phyloP scores from a whole-genome alignment of 352 stramenopile species.

The Globisporangium middletonii region DNA sequence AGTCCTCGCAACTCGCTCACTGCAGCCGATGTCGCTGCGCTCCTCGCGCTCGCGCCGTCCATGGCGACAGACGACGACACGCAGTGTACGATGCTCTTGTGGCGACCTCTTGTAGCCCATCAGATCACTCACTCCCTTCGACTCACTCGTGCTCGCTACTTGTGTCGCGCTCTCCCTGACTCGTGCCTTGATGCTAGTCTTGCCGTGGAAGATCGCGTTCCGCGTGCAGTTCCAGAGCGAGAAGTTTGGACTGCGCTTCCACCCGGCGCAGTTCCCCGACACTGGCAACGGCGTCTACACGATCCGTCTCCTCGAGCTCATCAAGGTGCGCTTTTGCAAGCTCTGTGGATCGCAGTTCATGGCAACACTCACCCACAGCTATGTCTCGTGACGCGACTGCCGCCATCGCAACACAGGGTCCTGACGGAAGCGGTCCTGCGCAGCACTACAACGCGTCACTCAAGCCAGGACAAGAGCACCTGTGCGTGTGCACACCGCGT shows the following conservation, averaged over 20 bases:
- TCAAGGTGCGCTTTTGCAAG: constrained; percentile 22
- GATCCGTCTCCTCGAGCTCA: constrained; percentile 73
- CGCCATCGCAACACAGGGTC: constrained; percentile 10
- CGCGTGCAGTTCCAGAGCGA: constrained; percentile 77
- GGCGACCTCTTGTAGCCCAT: not conserved
- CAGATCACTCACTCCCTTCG: not conserved
- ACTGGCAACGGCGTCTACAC: constrained; percentile 83
- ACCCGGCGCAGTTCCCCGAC: constrained; percentile 69
- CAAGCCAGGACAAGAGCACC: constrained; percentile 47
- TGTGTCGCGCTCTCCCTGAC: too few species aligned
- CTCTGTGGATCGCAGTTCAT: too few species aligned
- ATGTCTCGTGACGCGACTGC: not conserved
- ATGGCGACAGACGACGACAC: constrained; percentile 39
- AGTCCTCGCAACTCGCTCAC: constrained; percentile 12
- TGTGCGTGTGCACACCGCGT: constrained; percentile 23
- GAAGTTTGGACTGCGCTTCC: constrained; percentile 75
- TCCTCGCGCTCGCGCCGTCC: constrained; percentile 24
- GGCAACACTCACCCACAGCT: too few species aligned
- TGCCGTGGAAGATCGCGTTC: constrained; percentile 83
- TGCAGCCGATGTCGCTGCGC: constrained; percentile 8
- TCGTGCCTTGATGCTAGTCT: constrained; percentile 17
- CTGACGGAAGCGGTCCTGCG: constrained; percentile 42
- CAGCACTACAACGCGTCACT: constrained; percentile 67
- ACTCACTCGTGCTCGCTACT: too few species aligned
- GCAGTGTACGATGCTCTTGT: constrained; percentile 25